phyloP scores from a whole-genome alignment of 2,329 filamentous ascomycete species.

The Pseudogymnoascus sp. region DNA sequence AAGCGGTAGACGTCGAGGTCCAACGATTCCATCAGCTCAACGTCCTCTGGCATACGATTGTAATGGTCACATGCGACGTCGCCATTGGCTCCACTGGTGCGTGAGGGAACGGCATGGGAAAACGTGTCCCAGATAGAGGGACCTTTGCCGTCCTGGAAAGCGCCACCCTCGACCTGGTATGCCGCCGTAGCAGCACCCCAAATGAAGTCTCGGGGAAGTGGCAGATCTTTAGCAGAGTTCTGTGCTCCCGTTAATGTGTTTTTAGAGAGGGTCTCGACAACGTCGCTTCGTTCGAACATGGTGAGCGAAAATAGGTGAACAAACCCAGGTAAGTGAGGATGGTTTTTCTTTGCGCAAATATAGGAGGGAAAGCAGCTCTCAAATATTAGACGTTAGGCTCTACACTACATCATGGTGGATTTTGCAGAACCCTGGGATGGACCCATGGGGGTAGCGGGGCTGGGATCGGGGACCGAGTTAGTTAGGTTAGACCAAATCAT shows the following conservation, averaged over 20 bases:
- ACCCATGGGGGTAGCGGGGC: not conserved
- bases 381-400: not conserved
- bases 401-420: not conserved
- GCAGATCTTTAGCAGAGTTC: not conserved
- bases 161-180: constrained; percentile 38
- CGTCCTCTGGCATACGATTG: constrained; percentile 43
- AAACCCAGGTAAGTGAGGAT: not conserved
- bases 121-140: constrained; percentile 31
- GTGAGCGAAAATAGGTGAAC: not conserved
- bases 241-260: not conserved
- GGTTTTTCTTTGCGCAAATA: not conserved
- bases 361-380: not conserved
- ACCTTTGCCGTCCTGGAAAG: constrained; percentile 33
- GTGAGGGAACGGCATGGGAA: constrained; percentile 27
- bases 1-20: constrained; percentile 48
- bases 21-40: constrained; percentile 32
- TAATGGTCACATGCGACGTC: constrained; percentile 44
- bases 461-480: not conserved
- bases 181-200: constrained; percentile 36
- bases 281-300: not conserved
- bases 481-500: not conserved
- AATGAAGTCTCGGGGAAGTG: constrained; percentile 31
- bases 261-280: not conserved
- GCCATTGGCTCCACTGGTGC: constrained; percentile 30
- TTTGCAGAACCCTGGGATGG: not conserved